Evolutionary conservation across 1,284 basidiomycete species (phyloP).

Genomic region (Apiotrichum veenhuisii): DNA sequence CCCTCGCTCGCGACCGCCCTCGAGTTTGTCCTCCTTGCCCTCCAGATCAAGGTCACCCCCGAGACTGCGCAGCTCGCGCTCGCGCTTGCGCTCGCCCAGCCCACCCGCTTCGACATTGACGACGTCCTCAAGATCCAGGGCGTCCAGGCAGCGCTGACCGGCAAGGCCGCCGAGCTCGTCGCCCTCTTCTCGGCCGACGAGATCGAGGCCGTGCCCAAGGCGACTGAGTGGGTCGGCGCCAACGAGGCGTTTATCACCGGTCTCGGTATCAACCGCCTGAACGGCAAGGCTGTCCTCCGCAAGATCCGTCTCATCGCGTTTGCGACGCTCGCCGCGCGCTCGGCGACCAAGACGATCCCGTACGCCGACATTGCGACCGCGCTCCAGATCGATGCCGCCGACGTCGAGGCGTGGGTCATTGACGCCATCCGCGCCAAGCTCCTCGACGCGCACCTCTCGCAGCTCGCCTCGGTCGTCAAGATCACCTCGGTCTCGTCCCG

Average conservation of each 20-base stretch:
- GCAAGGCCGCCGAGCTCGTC: slow-evolving; percentile 39
- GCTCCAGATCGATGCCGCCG: slow-evolving; percentile 62
- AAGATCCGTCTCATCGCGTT: slow-evolving; percentile 80
- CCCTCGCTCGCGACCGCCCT: slow-evolving; percentile 55
- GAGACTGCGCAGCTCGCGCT: slow-evolving; percentile 42
- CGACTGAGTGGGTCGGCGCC: slow-evolving; percentile 62
- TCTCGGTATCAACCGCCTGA: slow-evolving; percentile 55
- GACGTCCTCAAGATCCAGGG: slow-evolving; percentile 57
- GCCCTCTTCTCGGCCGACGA: slow-evolving; percentile 57
- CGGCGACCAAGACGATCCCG: slow-evolving; percentile 69
- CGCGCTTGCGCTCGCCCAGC: slow-evolving; percentile 62
- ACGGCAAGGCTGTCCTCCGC: slow-evolving; percentile 59
- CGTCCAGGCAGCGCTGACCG: slow-evolving; percentile 30
- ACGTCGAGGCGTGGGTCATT: slow-evolving; percentile 89
- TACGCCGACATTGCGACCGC: slow-evolving; percentile 70
- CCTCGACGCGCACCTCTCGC: slow-evolving; percentile 78
- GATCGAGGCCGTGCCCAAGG: slow-evolving; percentile 64
- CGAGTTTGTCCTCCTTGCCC: slow-evolving; percentile 52
- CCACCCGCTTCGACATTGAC: slow-evolving; percentile 73
- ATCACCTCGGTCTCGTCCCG: slow-evolving; percentile 69
- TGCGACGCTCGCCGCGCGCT: slow-evolving; percentile 69
- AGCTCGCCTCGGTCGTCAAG: slow-evolving; percentile 69
- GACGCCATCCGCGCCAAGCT: slow-evolving; percentile 83
- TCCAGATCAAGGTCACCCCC: slow-evolving; percentile 55
- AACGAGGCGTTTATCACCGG: slow-evolving; percentile 58